These are phyloP conservation scores for Lyophyllum shimeji DNA, from an alignment of 768 basidiomycete species.

Conservation along the genomic window DNA sequence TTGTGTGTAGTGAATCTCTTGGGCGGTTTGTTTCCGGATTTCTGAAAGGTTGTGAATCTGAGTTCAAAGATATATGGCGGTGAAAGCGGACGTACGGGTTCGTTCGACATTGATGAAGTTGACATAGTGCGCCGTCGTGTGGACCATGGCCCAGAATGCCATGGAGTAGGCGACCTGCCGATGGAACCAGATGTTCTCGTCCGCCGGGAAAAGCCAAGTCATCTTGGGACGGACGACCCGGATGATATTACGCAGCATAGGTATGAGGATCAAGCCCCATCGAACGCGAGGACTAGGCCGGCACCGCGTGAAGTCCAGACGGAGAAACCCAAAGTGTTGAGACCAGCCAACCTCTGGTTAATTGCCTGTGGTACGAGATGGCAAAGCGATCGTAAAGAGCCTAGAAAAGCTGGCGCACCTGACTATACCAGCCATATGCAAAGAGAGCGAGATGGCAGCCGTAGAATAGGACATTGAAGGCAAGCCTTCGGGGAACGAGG, in stretches of 20 bases:
- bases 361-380: conserved; percentile 45
- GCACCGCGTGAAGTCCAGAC: conserved; percentile 93
- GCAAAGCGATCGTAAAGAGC: not conserved
- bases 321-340: conserved; percentile 80
- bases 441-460: conserved; percentile 74
- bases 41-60: conserved; percentile 43
- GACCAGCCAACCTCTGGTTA: conserved; percentile 62
- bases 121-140: conserved; percentile 92
- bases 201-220: conserved; percentile 84
- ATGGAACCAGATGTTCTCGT: conserved; percentile 97
- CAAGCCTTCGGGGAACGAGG: conserved; percentile 57
- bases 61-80: not conserved
- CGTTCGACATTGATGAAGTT: conserved; percentile 92
- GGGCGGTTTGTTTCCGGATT: conserved; percentile 74
- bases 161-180: conserved; percentile 92
- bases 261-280: conserved; percentile 87
- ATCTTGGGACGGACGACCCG: conserved; percentile 79
- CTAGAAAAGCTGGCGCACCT: conserved; percentile 43
- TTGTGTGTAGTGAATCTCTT: conserved; percentile 86
- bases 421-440: conserved; percentile 85
- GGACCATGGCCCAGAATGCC: conserved; percentile 91
- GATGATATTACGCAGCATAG: conserved; percentile 88
- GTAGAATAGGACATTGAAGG: conserved; percentile 80
- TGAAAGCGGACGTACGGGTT: conserved; percentile 56
- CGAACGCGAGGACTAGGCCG: conserved; percentile 84